Conservation (phyloP, 345 rosid species). For the Moricandia moricandioides region DNA sequence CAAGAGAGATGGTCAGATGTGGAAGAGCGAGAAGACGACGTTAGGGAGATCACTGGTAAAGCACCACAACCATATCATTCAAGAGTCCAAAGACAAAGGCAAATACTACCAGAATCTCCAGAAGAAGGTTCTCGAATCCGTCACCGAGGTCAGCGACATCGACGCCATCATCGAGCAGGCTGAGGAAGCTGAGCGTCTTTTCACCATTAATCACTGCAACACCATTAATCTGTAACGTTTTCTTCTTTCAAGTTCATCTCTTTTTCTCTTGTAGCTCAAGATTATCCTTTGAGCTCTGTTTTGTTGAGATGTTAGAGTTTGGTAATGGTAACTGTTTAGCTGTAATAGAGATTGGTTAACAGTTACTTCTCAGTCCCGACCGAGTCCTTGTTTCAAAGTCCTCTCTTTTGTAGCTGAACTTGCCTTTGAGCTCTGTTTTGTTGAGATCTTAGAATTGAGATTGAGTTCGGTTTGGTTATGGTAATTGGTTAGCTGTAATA, state of each 20-base stretch:
- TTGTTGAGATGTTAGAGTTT: not conserved
- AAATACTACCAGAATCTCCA: constrained; percentile 54
- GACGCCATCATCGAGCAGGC: constrained; percentile 79
- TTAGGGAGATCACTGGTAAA: constrained; percentile 80
- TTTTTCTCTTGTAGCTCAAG: not conserved
- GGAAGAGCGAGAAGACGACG: constrained; percentile 74
- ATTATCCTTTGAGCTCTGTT: not conserved
- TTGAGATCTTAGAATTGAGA: too few relatives aligned
- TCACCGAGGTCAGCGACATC: constrained; percentile 76
- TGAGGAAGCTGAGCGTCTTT: constrained; percentile 62
- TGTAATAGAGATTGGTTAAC: not conserved
- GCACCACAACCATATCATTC: constrained; percentile 90
- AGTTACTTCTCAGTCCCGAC: not conserved
- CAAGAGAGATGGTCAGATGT: constrained; percentile 49
- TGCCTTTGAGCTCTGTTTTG: too few relatives aligned
- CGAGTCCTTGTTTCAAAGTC: too few relatives aligned
- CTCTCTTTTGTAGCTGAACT: too few relatives aligned
- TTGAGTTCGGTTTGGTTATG: too few relatives aligned
- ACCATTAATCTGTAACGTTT: constrained; percentile 60
- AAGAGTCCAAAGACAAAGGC: constrained; percentile 82
- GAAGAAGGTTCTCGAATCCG: constrained; percentile 83
- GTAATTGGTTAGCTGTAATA: too few relatives aligned
- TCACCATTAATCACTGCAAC: constrained; percentile 41
- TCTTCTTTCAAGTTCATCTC: not conserved
- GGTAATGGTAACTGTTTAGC: not conserved